A percentile compares a stretch with the other conserved stretches of the same genome.
Conservation (phyloP, 352 stramenopile genomes). For the Phytophthora agathidicida region DNA sequence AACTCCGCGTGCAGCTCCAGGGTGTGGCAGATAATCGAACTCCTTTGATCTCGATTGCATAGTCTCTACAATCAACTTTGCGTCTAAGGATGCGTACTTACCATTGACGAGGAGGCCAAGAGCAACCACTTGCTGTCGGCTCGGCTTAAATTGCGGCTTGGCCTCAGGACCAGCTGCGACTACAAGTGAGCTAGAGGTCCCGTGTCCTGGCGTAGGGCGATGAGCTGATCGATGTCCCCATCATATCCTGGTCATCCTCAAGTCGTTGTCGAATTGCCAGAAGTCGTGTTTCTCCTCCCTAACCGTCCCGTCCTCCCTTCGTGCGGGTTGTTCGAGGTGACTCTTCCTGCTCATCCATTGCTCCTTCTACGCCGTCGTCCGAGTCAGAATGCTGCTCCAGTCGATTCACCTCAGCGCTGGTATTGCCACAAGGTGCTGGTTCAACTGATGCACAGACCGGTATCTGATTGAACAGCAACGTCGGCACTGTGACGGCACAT, state of each 20-base stretch:
- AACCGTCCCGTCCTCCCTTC: not conserved
- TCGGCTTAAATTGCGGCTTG: constrained; percentile 5
- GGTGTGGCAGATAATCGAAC: constrained; percentile 19
- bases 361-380: not conserved
- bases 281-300: not conserved
- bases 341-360: not conserved
- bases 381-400: not conserved
- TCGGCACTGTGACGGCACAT: too few species aligned
- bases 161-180: not conserved
- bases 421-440: too few species aligned
- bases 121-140: not conserved
- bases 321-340: not conserved
- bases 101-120: not conserved
- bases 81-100: constrained; percentile 7
- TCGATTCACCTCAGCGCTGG: not conserved
- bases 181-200: not conserved
- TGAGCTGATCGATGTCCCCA: constrained; percentile 6
- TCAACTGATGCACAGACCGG: too few species aligned
- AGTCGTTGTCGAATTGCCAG: not conserved
- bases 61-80: constrained; percentile 8
- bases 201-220: not conserved
- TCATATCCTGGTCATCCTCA: not conserved
- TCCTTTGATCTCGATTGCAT: constrained; percentile 7
- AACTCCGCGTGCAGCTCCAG: constrained; percentile 12
- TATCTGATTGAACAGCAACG: too few species aligned